Evolutionary conservation across 139 green algal genomes (phyloP).

Genomic region (Chlamydomonas sphaeroides): DNA sequence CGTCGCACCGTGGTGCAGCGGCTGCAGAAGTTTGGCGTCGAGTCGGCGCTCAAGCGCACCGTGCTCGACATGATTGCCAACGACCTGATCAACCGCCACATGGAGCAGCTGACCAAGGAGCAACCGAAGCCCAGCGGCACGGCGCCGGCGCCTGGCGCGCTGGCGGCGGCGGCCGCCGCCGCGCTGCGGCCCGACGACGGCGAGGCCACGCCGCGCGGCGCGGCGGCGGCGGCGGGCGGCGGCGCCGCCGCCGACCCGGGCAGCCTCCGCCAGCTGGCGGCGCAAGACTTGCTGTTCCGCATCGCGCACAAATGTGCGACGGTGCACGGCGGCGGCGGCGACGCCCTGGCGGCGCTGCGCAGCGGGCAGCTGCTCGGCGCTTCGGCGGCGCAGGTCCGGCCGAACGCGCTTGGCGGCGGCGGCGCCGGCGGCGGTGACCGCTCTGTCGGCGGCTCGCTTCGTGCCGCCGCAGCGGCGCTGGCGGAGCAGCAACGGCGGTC

Average conservation of each 20-base stretch:
- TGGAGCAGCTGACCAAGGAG: constrained; percentile 17
- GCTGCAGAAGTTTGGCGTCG: constrained; percentile 73
- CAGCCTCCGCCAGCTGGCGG: constrained; percentile 7
- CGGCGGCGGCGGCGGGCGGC: background rate
- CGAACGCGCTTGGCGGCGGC: background rate
- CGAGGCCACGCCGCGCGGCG: constrained; percentile 9
- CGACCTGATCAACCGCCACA: constrained; percentile 69
- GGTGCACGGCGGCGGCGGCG: constrained; percentile 22
- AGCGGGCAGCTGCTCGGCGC: background rate
- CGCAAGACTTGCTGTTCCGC: constrained; percentile 18
- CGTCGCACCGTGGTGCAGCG: constrained; percentile 82
- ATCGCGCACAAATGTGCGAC: constrained; percentile 18
- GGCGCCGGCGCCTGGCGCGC: background rate
- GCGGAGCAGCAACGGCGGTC: no score
- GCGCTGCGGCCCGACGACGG: background rate
- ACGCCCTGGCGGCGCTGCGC: constrained; percentile 1
- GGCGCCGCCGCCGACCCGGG: background rate
- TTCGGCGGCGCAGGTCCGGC: no score
- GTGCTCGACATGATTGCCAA: constrained; percentile 92
- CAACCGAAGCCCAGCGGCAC: constrained; percentile 5
- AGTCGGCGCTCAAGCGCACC: constrained; percentile 76
- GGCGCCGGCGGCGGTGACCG: background rate
- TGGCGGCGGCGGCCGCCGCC: background rate
- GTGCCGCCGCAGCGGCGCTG: background rate
- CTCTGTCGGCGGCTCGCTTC: no score